These are phyloP conservation scores for Diphasiastrum complanatum DNA, from an alignment of 83 land plant genomes.

Conservation along the genomic window DNA sequence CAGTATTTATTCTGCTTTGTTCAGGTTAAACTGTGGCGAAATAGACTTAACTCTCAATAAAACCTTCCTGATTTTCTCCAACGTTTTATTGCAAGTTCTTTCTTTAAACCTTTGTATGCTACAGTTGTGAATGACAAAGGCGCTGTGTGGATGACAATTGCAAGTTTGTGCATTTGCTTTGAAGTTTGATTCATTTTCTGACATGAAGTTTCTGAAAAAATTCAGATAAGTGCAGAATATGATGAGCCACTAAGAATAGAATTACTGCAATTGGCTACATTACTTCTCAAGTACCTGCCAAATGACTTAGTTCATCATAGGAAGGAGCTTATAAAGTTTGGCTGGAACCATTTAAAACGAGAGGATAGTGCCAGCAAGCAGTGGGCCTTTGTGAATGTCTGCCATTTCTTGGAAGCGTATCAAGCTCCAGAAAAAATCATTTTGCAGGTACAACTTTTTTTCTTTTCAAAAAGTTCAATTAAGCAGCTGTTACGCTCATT, in stretches of 20 bases:
- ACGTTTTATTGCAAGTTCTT: too few species aligned
- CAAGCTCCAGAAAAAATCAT: conserved; percentile 94
- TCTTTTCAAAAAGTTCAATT: not conserved
- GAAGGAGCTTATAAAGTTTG: conserved; percentile 94
- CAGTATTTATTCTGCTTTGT: too few species aligned
- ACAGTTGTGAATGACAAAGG: too few species aligned
- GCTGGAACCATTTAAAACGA: conserved; percentile 94
- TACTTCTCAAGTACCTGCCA: conserved; percentile 80
- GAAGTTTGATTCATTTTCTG: conserved; percentile 3
- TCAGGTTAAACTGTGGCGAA: too few species aligned
- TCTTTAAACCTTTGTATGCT: too few species aligned
- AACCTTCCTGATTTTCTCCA: too few species aligned
- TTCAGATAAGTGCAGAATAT: conserved; percentile 89
- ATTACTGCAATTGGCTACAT: conserved; percentile 83
- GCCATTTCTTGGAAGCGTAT: conserved; percentile 92
- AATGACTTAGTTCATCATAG: conserved; percentile 82
- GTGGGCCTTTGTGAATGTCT: conserved; percentile 99
- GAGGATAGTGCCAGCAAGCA: conserved; percentile 99
- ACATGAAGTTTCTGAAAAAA: not conserved
- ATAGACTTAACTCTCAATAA: too few species aligned
- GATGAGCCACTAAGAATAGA: conserved; percentile 94
- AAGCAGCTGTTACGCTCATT: too few species aligned
- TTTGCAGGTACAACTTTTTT: conserved; percentile 56
- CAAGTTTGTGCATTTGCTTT: too few species aligned
- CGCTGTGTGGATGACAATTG: too few species aligned